These are phyloP conservation scores for Colletotrichum phormii DNA, from an alignment of 2,329 filamentous ascomycete species.

Conservation along the genomic window DNA sequence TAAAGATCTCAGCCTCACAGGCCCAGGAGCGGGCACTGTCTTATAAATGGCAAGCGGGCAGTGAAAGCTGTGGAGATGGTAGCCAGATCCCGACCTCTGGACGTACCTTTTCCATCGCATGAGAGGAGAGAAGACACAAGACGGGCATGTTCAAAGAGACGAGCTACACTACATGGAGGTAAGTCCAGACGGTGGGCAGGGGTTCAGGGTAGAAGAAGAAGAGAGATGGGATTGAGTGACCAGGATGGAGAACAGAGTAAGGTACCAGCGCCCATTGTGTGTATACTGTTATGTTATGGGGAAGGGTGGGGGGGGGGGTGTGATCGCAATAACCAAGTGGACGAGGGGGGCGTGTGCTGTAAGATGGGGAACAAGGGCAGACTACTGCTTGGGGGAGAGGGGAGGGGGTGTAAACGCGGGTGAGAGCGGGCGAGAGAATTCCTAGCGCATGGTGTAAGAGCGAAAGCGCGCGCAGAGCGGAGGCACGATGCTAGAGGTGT, in stretches of 20 bases:
- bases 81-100: conserved; percentile 31
- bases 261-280: conserved; percentile 31
- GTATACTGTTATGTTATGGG: background rate
- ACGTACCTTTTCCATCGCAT: conserved; percentile 26
- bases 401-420: conserved; percentile 9
- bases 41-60: conserved; percentile 39
- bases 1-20: conserved; percentile 39
- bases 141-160: conserved; percentile 30
- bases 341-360: background rate
- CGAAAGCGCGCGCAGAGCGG: background rate
- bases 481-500: conserved; percentile 3
- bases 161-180: conserved; percentile 36
- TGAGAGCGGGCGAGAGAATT: conserved; percentile 1
- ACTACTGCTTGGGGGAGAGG: background rate
- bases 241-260: conserved; percentile 29
- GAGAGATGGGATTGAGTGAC: conserved; percentile 31
- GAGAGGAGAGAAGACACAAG: conserved; percentile 24
- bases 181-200: conserved; percentile 32
- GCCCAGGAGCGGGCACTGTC: conserved; percentile 36
- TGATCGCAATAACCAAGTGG: conserved; percentile 12
- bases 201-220: conserved; percentile 17
- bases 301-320: conserved; percentile 30
- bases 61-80: conserved; percentile 36
- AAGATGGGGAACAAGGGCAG: background rate
- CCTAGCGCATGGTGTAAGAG: conserved; percentile 1